A percentile compares a stretch with the other conserved stretches of the same genome.
Conservation (phyloP, 352 stramenopile genomes). For the Thalassiosira mediterranea region DNA sequence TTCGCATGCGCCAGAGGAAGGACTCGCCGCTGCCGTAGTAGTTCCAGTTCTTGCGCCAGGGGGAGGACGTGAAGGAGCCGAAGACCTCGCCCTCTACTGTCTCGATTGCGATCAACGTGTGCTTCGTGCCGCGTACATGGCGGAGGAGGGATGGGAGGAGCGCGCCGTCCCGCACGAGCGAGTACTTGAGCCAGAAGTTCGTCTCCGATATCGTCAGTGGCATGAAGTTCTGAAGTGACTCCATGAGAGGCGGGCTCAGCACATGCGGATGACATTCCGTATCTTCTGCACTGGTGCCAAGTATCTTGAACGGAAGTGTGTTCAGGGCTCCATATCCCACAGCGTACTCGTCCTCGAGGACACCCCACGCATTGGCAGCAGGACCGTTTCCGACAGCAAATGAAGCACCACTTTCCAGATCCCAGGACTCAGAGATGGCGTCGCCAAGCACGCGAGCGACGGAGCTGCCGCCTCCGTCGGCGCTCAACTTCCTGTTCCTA, state of each 20-base stretch:
- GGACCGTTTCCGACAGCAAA: too few species aligned
- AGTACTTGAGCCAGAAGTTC: conserved; percentile 83
- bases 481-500: too few species aligned
- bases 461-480: too few species aligned
- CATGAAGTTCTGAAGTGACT: conserved; percentile 75
- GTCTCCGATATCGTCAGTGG: conserved; percentile 49
- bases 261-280: conserved; percentile 72
- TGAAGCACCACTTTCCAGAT: conserved; percentile 43
- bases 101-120: conserved; percentile 78
- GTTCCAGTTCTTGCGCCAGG: conserved; percentile 74
- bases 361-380: conserved; percentile 52
- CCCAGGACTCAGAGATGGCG: conserved; percentile 31
- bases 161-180: conserved; percentile 78
- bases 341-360: conserved; percentile 70
- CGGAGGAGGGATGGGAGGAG: conserved; percentile 63
- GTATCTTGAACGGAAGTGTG: conserved; percentile 67
- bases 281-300: conserved; percentile 76
- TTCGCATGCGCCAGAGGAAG: conserved; percentile 79
- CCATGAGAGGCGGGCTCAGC: conserved; percentile 80
- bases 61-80: conserved; percentile 69
- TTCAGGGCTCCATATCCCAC: conserved; percentile 59
- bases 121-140: conserved; percentile 58
- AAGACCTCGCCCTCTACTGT: conserved; percentile 81
- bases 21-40: conserved; percentile 76
- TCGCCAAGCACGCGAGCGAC: conserved; percentile 42